A percentile compares a stretch with the other conserved stretches of the same genome.
These are phyloP conservation scores for barley (Hordeum vulgare) DNA, from an alignment of 176 grass and related monocot genomes.

Conservation along the genomic window MorexV3_pseudomolecules_assembly NC_058520.1:134902962-134903461, in stretches of 20 bases:
- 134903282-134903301: neutral
- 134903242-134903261: neutral
- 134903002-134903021: conserved; percentile 33
- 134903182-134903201: neutral
- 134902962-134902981: conserved; percentile 88
- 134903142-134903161: neutral
- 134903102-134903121: neutral
- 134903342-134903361: conserved; percentile 9
- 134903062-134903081: neutral
- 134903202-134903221: neutral
- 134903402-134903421: no score
- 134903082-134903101: neutral
- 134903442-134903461: no score
- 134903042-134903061: neutral
- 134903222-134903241: neutral
- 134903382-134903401: no score
- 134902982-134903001: conserved; percentile 88
- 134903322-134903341: neutral
- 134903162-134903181: neutral
- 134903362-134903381: neutral
- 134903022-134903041: conserved; percentile 16
- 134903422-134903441: no score
- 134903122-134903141: neutral
- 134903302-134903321: neutral
- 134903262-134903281: conserved; percentile 16